These are phyloP conservation scores for Oemleria cerasiformis DNA, from an alignment of 306 rosid species.

Conservation along the genomic window DNA sequence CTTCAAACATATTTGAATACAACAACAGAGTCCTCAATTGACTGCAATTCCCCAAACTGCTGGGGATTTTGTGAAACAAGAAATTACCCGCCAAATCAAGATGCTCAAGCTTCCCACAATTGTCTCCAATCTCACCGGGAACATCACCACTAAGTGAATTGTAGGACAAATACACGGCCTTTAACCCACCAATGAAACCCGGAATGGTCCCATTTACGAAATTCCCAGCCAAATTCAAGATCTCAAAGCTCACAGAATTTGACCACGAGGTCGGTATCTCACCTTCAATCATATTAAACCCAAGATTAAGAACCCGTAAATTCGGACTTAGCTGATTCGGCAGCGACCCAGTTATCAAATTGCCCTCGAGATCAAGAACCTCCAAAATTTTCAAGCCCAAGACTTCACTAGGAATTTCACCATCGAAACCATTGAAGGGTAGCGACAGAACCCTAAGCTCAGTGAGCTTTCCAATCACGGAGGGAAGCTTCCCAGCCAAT, in stretches of 20 bases:
- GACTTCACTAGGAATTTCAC: constrained; percentile 54
- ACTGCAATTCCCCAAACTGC: constrained; percentile 68
- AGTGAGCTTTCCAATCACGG: constrained; percentile 48
- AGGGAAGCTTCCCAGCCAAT: constrained; percentile 52
- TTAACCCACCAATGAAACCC: constrained; percentile 55
- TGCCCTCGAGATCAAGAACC: constrained; percentile 87
- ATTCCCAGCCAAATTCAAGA: constrained; percentile 74
- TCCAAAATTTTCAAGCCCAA: constrained; percentile 70
- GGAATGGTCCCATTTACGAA: constrained; percentile 69
- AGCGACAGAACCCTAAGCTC: constrained; percentile 74
- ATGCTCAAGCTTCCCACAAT: constrained; percentile 78
- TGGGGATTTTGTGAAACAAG: constrained; percentile 50
- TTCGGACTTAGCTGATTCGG: constrained; percentile 39
- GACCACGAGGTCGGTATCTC: constrained; percentile 55
- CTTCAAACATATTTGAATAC: constrained; percentile 72
- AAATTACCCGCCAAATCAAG: constrained; percentile 76
- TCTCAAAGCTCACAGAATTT: constrained; percentile 40
- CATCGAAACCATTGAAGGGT: constrained; percentile 63
- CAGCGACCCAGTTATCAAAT: constrained; percentile 51
- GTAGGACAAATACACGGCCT: constrained; percentile 58
- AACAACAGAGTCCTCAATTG: constrained; percentile 54
- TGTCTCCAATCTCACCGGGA: constrained; percentile 62
- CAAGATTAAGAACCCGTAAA: constrained; percentile 67
- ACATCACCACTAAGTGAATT: constrained; percentile 55
- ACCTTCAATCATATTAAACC: constrained; percentile 64